Evolutionary conservation across 768 basidiomycete species (phyloP).

Genomic region (Lactarius quietus): DNA sequence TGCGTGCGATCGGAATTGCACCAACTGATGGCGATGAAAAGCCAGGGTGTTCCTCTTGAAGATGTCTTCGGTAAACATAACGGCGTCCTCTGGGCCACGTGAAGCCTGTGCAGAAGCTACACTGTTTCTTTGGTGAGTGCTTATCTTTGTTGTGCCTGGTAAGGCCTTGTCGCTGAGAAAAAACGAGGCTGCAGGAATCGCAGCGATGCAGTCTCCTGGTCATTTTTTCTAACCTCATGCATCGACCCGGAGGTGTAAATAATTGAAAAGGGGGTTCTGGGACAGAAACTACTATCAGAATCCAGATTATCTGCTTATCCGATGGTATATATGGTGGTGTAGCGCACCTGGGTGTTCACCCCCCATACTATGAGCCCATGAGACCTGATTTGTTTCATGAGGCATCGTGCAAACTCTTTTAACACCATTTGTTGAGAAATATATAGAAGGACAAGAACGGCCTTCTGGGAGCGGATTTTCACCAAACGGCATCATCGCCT

Average conservation of each 20-base stretch:
- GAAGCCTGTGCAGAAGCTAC: too few species aligned
- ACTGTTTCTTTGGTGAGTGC: too few species aligned
- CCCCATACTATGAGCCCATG: too few species aligned
- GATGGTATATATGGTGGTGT: background rate
- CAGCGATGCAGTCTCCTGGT: background rate
- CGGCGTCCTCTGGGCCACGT: background rate
- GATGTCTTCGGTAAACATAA: background rate
- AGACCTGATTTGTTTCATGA: too few species aligned
- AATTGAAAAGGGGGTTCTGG: background rate
- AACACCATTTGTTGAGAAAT: too few species aligned
- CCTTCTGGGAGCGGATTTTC: background rate
- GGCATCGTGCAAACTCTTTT: too few species aligned
- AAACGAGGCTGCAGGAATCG: too few species aligned
- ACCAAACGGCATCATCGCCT: background rate
- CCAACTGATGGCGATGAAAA: background rate
- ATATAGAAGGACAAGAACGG: too few species aligned
- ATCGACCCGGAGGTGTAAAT: background rate
- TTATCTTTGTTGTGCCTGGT: background rate
- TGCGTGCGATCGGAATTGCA: background rate
- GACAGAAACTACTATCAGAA: background rate
- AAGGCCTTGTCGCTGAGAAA: background rate
- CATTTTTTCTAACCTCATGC: background rate
- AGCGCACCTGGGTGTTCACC: background rate
- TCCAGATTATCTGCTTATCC: background rate
- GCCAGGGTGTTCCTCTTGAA: background rate